Conservation (phyloP, 768 basidiomycete genomes). For the Collybiopsis luxurians region DNA sequence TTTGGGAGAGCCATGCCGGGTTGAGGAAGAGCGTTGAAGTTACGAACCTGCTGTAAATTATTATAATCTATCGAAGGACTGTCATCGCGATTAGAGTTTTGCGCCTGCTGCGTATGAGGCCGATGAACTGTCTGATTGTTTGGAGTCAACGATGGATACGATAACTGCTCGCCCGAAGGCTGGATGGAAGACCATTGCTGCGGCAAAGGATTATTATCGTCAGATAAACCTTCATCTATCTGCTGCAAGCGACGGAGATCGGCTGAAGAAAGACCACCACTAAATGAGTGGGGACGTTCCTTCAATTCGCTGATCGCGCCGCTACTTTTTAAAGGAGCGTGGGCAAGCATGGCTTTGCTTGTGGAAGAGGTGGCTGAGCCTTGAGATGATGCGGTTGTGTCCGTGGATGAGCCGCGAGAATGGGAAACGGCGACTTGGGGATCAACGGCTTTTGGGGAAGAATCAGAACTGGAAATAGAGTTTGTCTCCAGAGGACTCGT, state of each 20-base stretch:
- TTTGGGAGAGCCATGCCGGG: conserved; percentile 34
- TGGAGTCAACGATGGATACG: conserved; percentile 68
- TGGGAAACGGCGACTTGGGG: conserved; percentile 67
- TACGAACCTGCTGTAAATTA: conserved; percentile 50
- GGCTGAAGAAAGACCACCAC: conserved; percentile 70
- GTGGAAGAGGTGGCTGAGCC: conserved; percentile 46
- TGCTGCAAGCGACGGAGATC: conserved; percentile 77
- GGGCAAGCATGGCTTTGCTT: conserved; percentile 56
- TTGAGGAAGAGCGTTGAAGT: conserved; percentile 44
- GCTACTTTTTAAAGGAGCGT: conserved; percentile 49
- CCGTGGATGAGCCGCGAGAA: conserved; percentile 82
- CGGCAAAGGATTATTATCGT: conserved; percentile 32
- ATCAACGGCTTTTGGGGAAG: conserved; percentile 68
- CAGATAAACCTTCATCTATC: conserved; percentile 44
- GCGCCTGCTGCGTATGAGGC: conserved; percentile 42
- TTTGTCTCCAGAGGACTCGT: conserved; percentile 72
- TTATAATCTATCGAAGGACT: conserved; percentile 46
- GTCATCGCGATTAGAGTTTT: conserved; percentile 39
- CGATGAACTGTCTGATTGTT: conserved; percentile 45
- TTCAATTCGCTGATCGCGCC: conserved; percentile 55
- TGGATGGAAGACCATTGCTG: conserved; percentile 47
- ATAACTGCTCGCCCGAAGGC: conserved; percentile 32
- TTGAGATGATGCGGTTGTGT: conserved; percentile 64
- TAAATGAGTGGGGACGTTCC: conserved; percentile 81
- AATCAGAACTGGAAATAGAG: conserved; percentile 68